Conservation (phyloP, 371 early-diverging fungal species). For the Phascolomyces articulosus region DNA sequence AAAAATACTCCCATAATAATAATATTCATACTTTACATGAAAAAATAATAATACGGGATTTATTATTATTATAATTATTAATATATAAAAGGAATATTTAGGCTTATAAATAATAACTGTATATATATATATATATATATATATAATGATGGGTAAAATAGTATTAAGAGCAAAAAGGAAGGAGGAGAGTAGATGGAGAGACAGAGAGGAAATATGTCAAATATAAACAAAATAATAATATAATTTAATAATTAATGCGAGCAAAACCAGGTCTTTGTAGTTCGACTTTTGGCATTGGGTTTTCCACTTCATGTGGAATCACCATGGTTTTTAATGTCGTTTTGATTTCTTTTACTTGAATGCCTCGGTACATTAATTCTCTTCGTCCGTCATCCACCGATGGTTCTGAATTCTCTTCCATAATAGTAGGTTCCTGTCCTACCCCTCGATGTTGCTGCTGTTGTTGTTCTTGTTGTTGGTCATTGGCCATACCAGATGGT, state of each 20-base stretch:
- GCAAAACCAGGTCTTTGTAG: slow-evolving; percentile 52
- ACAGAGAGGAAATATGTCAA: too few species aligned
- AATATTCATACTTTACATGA: too few species aligned
- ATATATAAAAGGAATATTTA: too few species aligned
- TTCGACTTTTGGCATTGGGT: slow-evolving; percentile 45
- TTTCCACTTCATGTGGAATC: slow-evolving; percentile 40
- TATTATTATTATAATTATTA: too few species aligned
- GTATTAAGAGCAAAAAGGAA: too few species aligned
- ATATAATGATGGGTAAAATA: too few species aligned
- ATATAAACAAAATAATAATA: slow-evolving; percentile 11
- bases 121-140: too few species aligned
- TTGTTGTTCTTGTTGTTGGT: background rate
- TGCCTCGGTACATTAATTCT: slow-evolving; percentile 50
- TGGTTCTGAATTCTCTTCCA: slow-evolving; percentile 6
- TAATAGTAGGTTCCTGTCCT: background rate
- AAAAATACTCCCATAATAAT: too few species aligned
- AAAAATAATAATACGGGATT: too few species aligned
- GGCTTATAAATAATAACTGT: too few species aligned
- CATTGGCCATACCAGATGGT: background rate
- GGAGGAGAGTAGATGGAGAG: too few species aligned
- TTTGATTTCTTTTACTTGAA: slow-evolving; percentile 56
- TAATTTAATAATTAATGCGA: slow-evolving; percentile 35
- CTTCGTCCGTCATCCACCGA: slow-evolving; percentile 41
- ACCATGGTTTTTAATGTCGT: slow-evolving; percentile 51
- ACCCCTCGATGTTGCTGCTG: background rate